A percentile compares a stretch with the other conserved stretches of the same genome.
Evolutionary conservation across 148 eudicot genomes (phyloP).

Genomic region (Cornus kousa): DNA sequence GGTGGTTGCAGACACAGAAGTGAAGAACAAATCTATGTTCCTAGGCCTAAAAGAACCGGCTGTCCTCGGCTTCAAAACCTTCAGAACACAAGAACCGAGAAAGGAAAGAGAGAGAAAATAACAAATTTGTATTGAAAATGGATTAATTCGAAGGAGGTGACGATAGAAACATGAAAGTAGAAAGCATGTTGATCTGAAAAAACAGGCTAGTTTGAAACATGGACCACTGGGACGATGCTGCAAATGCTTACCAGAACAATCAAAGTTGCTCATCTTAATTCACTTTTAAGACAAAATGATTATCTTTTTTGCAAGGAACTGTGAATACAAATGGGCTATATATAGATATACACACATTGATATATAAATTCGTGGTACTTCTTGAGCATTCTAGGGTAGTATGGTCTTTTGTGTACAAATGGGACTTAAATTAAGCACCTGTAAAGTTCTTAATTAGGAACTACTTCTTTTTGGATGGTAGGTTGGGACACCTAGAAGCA

Average conservation of each 20-base stretch:
- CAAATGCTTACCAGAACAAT: background rate
- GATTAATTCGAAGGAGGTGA: conserved; percentile 1
- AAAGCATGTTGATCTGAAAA: background rate
- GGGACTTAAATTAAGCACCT: no score
- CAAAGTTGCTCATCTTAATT: conserved; percentile 2
- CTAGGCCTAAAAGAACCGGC: conserved; percentile 12
- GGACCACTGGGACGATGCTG: conserved; percentile 15
- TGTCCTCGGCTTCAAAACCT: conserved; percentile 27
- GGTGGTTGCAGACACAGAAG: conserved; percentile 55
- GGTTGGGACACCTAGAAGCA: no score
- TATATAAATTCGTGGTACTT: background rate
- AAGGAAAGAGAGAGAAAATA: conserved; percentile 40
- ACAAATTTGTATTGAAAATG: conserved; percentile 34
- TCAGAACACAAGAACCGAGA: conserved; percentile 25
- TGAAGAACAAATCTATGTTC: conserved; percentile 51
- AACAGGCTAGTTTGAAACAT: conserved; percentile 2
- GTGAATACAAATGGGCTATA: background rate
- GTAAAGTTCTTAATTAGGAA: no score
- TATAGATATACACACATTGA: background rate
- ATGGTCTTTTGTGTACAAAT: no score
- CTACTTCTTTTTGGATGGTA: no score
- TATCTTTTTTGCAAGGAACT: background rate
- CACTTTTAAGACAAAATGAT: background rate
- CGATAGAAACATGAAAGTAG: background rate
- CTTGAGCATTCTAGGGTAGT: background rate